Base-by-base conservation (phyloP, 2,329 filamentous ascomycete species). In the Thielaviopsis cerberus region DNA sequence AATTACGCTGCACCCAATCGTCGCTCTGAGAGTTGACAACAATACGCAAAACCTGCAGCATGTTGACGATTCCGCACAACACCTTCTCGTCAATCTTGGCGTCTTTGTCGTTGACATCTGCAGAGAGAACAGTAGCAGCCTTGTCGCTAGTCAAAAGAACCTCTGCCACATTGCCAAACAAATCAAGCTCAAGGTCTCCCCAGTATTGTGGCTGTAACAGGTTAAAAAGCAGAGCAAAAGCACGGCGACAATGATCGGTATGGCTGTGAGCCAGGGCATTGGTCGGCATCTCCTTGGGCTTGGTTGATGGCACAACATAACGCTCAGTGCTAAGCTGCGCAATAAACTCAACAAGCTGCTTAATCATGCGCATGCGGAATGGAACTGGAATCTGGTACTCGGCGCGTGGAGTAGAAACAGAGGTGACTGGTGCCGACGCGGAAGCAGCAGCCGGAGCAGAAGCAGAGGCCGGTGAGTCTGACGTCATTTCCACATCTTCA, bases 261-360 rank as follows among this genome's bases (percentile, higher is more conserved):
- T 61, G 59, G 17, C 55, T 51, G 41, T 56, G 56, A 50, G 74
- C 72, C 34, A 73, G 73, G 24, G 73, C 72, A 50, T 71, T 68
- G 53, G 65, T 65, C 1, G 68, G 66, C 13, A 73, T 64, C 50
- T 85, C 81, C 54, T 81, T 79, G 50, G 81, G 76, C 64, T 83
- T 85, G 15, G 80, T 77, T 23, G 85, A 86, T 15, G 84, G 84
- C 23, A 89, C 79, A 22, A 83, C 82, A 67, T 86, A 96, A 34
- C 90, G 81, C 69, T 97, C 92, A 11, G 45, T 50, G 20, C 86
- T 85, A 23, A 96, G 76, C 55, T 88, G 86, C 1, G 89, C 90
- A 64, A 97, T 95, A 69, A 97, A 97, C 61, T 92, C 87, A 27
- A 97, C 86, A 30, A 98, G 78, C 66, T 97, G 98, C 70, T 95